Evolutionary conservation across 441 rosid genomes (phyloP), one percentile per base, ranked within the genome.

Genomic region (Erodium moschatum): DNA sequence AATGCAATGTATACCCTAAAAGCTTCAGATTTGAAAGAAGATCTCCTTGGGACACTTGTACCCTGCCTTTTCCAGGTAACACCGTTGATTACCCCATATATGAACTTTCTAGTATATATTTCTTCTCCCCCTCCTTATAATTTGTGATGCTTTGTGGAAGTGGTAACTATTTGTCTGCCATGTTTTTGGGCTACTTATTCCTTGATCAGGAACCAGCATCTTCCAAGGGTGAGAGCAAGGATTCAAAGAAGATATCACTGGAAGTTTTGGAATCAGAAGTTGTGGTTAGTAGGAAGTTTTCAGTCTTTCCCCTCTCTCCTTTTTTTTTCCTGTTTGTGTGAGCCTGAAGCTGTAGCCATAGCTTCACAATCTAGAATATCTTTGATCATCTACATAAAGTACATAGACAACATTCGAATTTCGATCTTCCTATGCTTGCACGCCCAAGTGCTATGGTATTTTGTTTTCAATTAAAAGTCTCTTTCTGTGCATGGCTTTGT

Each of bases 61-160:
- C 91, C 86, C 21, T 90, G 96, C 75, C 83, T 85, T 75, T 71
- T 86, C 48, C 91, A 85, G 76, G 95, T 87, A 76, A 69, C 76
- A 69, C 73, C 18, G 20, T 9, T 20, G 56, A 11, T 69, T 31
- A 31, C 16, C 16, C 16, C 24, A 58, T 8, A 33, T 69, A 7
- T 31, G 19, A 40, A 38, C n/a, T 40, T 15, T 62, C 72, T 38
- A 2, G 8, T 52, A n/a, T 38, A 33, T 38, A 19, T 63, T 70
- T 42, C 42, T 35, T 27, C 31, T 67, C 54, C 68, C 48, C 64
- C 61, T 18, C 60, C 60, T n/a, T 16, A 52, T 52, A n/a, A 16
- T 50, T 48, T 50, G 18, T 50, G 13, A 50, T 50, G 56, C 56
- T n/a, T 50, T 0, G 18, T 52, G 1, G 16, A 44, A 52, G 19